Base-by-base conservation (phyloP, 768 basidiomycete genomes). In the Mycena pura region DNA sequence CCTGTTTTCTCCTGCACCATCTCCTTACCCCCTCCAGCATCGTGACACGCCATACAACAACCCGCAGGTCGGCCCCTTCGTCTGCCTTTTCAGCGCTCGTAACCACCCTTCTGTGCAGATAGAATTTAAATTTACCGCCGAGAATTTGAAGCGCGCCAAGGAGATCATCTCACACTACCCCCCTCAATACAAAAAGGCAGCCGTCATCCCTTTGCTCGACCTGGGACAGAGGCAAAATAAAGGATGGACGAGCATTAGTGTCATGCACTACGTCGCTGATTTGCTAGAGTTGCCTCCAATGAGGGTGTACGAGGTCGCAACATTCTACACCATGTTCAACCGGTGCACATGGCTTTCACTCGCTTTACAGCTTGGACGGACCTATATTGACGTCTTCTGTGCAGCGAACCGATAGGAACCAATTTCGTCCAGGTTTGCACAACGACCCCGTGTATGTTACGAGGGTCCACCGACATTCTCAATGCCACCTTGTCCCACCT, bases 251-350 rank as follows among this genome's bases (percentile, higher is more conserved):
- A 95, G 92, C 73, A 96, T 99, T 66, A 94, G 92, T 69, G 95
- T 96, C 62, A 99, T 99, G 97, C 98, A 99, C 79, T 93, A 95
- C 69, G 91, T 99, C 54, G 97, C 97, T 1, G 91, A 92, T 66
- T 80, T 96, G 29, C 84, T 99, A 28, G 94, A 91, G 70, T 91
- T 99, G 86, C 93, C 92, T 10, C 93, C 93, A 51, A 99, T 99
- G 97, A 91, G 97, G 10, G 97, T 98, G 2, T 99, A 99, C 74
- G 97, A 99, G 77, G 97, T 99, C 49, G 96, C 96, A 17, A 96
- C 95, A 14, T 99, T 99, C 80, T 99, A 99, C 77, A 99, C 97
- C 68, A 99, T 99, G 96, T 99, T 98, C 84, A 99, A 98, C 82
- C 86, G 96, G 93, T 93, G 59, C 69, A 85, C 64, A 28, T 17